Percentiles rank a stretch among this genome's conserved stretches.
Evolutionary conservation across 306 rosid genomes (phyloP).

Genomic region (Cucumis hystrix): DNA sequence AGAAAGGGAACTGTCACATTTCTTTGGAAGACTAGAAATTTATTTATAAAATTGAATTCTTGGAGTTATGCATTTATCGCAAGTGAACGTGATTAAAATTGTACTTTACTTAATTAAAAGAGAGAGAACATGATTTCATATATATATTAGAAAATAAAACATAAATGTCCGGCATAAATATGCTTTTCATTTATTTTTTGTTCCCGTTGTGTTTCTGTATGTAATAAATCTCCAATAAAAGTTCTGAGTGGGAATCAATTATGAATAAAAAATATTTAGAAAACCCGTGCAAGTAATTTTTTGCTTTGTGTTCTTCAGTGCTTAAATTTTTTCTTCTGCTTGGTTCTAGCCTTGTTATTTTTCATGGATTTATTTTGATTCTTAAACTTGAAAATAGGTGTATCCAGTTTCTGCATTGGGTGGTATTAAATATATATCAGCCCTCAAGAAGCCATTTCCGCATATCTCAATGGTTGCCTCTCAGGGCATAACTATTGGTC

Average conservation of each 20-base stretch:
- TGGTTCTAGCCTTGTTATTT: neutral
- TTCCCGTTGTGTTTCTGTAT: neutral
- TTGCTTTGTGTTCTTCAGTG: neutral
- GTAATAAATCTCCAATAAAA: neutral
- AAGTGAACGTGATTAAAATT: neutral
- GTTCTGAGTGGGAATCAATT: neutral
- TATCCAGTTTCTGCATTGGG: constrained; percentile 91
- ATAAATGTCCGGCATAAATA: neutral
- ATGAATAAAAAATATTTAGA: neutral
- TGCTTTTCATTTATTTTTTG: neutral
- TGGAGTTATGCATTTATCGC: neutral
- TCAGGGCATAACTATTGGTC: constrained; percentile 74
- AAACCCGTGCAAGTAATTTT: neutral
- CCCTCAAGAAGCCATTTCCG: constrained; percentile 71
- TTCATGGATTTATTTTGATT: constrained; percentile 3
- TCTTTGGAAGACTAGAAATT: neutral
- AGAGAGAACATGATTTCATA: neutral
- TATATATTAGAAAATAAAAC: neutral
- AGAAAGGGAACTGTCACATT: neutral
- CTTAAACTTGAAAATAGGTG: constrained; percentile 36
- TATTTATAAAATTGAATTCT: neutral
- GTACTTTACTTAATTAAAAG: neutral
- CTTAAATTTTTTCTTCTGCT: neutral
- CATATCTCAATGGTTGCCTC: constrained; percentile 82
- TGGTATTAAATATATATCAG: constrained; percentile 57